Evolutionary conservation across 495 filamentous ascomycete species (phyloP).

Genomic region (Parmelia sp.): DNA sequence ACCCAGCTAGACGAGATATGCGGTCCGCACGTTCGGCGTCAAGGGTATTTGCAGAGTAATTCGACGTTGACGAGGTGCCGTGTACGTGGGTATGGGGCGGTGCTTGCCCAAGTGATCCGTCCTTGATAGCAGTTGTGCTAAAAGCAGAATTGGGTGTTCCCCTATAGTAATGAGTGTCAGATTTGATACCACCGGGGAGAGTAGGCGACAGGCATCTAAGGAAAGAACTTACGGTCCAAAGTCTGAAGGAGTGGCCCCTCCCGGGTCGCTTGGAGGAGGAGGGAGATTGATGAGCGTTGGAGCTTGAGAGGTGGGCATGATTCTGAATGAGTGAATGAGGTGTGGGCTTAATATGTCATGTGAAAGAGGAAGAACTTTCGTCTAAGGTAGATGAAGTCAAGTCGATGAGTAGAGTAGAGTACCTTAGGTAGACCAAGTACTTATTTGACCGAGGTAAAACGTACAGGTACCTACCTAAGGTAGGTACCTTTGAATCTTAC

Average conservation of each 20-base stretch:
- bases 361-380: too few species aligned
- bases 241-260: constrained; percentile 78
- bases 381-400: too few species aligned
- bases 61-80: constrained; percentile 43
- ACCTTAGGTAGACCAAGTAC: too few species aligned
- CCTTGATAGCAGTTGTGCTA: constrained; percentile 89
- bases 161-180: constrained; percentile 39
- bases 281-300: constrained; percentile 82
- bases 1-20: constrained; percentile 81
- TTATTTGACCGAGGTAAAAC: too few species aligned
- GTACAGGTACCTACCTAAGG: too few species aligned
- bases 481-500: too few species aligned
- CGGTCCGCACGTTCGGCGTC: constrained; percentile 90
- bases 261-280: constrained; percentile 69
- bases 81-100: constrained; percentile 52
- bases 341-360: too few species aligned
- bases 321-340: neutral
- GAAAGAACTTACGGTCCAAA: constrained; percentile 67
- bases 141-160: constrained; percentile 90
- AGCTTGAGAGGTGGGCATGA: constrained; percentile 12
- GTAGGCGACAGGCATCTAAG: constrained; percentile 10
- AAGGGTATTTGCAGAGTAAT: constrained; percentile 59
- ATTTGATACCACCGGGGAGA: constrained; percentile 6
- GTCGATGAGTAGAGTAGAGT: too few species aligned
- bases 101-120: constrained; percentile 74